A percentile compares a stretch with the other conserved stretches of the same genome.
These are phyloP conservation scores for Colletotrichum ledebouriae DNA, from an alignment of 2,329 filamentous ascomycete species.

Conservation along the genomic window DNA sequence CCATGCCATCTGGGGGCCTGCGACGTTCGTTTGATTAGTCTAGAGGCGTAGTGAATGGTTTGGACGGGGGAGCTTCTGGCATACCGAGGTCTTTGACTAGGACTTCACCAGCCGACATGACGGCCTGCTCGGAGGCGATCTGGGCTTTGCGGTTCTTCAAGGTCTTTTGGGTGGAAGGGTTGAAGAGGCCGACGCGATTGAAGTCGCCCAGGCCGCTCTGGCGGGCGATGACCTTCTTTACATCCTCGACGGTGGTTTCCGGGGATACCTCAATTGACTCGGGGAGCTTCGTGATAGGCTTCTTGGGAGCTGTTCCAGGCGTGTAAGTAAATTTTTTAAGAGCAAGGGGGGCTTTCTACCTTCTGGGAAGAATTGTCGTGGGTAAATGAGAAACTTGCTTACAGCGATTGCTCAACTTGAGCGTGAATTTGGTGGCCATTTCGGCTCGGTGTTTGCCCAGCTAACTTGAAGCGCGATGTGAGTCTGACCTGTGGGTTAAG, in stretches of 20 bases:
- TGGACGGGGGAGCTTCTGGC: conserved; percentile 44
- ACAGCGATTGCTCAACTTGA: conserved; percentile 61
- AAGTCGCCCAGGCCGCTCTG: conserved; percentile 65
- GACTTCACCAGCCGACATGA: conserved; percentile 68
- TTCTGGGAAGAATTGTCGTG: neutral
- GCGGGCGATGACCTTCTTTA: conserved; percentile 69
- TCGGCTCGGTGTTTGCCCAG: conserved; percentile 22
- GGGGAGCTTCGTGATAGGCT: conserved; percentile 68
- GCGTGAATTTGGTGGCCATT: conserved; percentile 52
- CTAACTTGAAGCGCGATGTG: conserved; percentile 1
- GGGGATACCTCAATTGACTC: conserved; percentile 61
- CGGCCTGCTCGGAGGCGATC: conserved; percentile 61
- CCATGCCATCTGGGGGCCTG: conserved; percentile 92
- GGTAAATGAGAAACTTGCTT: conserved; percentile 35
- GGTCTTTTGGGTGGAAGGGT: conserved; percentile 72
- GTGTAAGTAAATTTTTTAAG: conserved; percentile 22
- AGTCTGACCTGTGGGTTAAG: conserved; percentile 11
- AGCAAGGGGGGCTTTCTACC: neutral
- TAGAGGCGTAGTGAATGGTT: neutral
- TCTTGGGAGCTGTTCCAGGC: conserved; percentile 56
- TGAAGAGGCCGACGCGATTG: conserved; percentile 74
- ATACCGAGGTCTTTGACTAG: conserved; percentile 94
- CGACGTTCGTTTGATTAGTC: neutral
- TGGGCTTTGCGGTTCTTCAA: conserved; percentile 72
- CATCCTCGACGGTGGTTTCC: conserved; percentile 70